phyloP scores from a whole-genome alignment of 2,329 filamentous ascomycete species.

The Fusarium sacchari region DNA sequence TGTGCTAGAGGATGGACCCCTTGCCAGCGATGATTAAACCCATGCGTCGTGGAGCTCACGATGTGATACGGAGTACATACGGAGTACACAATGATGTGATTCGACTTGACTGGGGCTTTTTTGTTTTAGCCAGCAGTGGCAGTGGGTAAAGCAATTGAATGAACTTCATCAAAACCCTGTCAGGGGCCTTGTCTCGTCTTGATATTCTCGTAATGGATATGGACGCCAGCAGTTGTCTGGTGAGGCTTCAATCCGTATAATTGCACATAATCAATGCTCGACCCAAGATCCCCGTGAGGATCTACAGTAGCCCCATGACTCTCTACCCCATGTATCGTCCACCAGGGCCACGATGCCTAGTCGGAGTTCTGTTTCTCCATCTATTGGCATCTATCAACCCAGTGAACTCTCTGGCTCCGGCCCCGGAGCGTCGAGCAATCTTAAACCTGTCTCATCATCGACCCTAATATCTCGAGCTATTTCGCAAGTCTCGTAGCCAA shows the following conservation, averaged over 20 bases:
- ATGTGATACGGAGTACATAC: not conserved
- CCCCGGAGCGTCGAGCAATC: slow-evolving; percentile 4
- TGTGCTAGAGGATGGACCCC: slow-evolving; percentile 18
- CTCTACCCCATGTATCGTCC: not conserved
- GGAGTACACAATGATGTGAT: slow-evolving; percentile 21
- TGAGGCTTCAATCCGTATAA: slow-evolving; percentile 9
- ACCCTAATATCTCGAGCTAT: slow-evolving; percentile 1
- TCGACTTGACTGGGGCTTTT: slow-evolving; percentile 20
- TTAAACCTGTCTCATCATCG: slow-evolving; percentile 7
- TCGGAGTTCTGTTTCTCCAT: slow-evolving; percentile 17
- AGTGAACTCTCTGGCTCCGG: slow-evolving; percentile 6
- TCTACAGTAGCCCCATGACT: slow-evolving; percentile 22
- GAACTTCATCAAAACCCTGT: not conserved
- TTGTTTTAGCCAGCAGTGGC: slow-evolving; percentile 19
- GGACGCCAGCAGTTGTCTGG: not conserved
- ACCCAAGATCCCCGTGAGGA: slow-evolving; percentile 14
- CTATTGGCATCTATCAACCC: not conserved
- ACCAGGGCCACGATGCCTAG: not conserved
- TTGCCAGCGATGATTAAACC: slow-evolving; percentile 21
- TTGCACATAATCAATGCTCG: slow-evolving; percentile 3
- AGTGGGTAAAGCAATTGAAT: slow-evolving; percentile 15
- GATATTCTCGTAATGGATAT: not conserved
- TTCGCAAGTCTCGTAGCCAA: slow-evolving; percentile 1
- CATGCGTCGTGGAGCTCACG: slow-evolving; percentile 22
- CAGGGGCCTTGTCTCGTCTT: slow-evolving; percentile 12